phyloP scores from a whole-genome alignment of 306 rosid genomes.

The Rubus parviflorus region DNA sequence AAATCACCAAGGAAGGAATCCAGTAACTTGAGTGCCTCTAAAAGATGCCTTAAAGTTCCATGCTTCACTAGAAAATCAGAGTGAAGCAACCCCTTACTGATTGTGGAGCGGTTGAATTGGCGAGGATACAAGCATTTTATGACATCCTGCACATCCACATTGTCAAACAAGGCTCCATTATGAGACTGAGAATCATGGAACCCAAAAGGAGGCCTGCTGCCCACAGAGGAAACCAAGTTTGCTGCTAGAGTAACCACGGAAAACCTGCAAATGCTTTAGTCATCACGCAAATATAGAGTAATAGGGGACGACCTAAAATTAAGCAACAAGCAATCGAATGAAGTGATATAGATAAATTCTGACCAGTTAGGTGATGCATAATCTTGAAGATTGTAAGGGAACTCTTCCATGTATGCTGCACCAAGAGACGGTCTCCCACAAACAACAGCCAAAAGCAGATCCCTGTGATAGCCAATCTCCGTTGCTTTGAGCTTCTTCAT shows the following conservation, averaged over 20 bases:
- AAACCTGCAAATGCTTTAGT: slow-evolving; percentile 69
- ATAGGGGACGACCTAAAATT: background rate
- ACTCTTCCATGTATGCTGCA: slow-evolving; percentile 79
- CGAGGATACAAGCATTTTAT: slow-evolving; percentile 76
- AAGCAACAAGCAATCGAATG: slow-evolving; percentile 6
- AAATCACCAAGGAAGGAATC: slow-evolving; percentile 53
- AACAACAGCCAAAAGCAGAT: slow-evolving; percentile 77
- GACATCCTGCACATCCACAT: slow-evolving; percentile 45
- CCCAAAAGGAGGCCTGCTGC: slow-evolving; percentile 45
- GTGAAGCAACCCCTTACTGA: slow-evolving; percentile 85
- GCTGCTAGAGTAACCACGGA: slow-evolving; percentile 60
- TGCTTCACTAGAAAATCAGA: slow-evolving; percentile 67
- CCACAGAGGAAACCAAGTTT: slow-evolving; percentile 55
- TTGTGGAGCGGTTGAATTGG: slow-evolving; percentile 62
- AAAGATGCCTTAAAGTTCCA: slow-evolving; percentile 75
- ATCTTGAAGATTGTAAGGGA: slow-evolving; percentile 80
- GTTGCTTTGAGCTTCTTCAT: slow-evolving; percentile 73
- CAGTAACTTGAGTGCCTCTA: slow-evolving; percentile 68
- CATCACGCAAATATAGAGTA: slow-evolving; percentile 24
- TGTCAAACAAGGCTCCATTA: slow-evolving; percentile 26
- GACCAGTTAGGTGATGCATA: slow-evolving; percentile 68
- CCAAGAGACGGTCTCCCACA: slow-evolving; percentile 58
- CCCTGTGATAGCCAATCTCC: slow-evolving; percentile 56
- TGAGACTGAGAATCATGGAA: slow-evolving; percentile 45
- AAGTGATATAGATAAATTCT: slow-evolving; percentile 34